phyloP scores from a whole-genome alignment of 495 filamentous ascomycete species.

The Talaromyces proteolyticus region DNA sequence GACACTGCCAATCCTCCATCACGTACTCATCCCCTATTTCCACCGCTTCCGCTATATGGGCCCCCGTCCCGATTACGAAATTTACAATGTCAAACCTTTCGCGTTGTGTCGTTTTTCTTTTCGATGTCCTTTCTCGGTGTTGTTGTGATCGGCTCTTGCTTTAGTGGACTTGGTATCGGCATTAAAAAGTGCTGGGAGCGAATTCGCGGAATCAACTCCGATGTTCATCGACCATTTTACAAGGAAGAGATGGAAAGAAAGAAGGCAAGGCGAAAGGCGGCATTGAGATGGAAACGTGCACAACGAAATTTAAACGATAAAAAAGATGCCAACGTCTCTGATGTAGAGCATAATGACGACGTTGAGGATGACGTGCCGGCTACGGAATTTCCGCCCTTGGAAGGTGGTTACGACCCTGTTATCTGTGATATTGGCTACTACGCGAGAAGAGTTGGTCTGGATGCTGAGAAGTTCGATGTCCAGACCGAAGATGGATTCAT shows the following conservation, averaged over 20 bases:
- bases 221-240: constrained; percentile 58
- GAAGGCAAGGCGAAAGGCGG: constrained; percentile 46
- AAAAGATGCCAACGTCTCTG: neutral
- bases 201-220: constrained; percentile 50
- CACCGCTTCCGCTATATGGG: constrained; percentile 78
- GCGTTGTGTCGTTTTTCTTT: constrained; percentile 61
- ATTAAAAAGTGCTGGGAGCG: constrained; percentile 40
- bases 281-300: constrained; percentile 54
- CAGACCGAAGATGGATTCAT: constrained; percentile 95
- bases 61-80: constrained; percentile 59
- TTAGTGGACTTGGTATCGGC: constrained; percentile 50
- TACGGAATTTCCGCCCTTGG: constrained; percentile 61
- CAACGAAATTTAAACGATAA: constrained; percentile 12
- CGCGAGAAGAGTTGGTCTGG: constrained; percentile 79
- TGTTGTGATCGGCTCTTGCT: constrained; percentile 67
- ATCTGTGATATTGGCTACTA: constrained; percentile 82
- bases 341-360: neutral
- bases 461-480: constrained; percentile 77
- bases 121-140: constrained; percentile 69
- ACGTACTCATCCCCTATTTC: constrained; percentile 78
- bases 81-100: constrained; percentile 58
- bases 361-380: constrained; percentile 15
- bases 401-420: constrained; percentile 74
- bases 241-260: constrained; percentile 58
- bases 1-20: constrained; percentile 43